Conservation (phyloP, 176 grass and related monocot species). For the Aegilops speltoides region DNA sequence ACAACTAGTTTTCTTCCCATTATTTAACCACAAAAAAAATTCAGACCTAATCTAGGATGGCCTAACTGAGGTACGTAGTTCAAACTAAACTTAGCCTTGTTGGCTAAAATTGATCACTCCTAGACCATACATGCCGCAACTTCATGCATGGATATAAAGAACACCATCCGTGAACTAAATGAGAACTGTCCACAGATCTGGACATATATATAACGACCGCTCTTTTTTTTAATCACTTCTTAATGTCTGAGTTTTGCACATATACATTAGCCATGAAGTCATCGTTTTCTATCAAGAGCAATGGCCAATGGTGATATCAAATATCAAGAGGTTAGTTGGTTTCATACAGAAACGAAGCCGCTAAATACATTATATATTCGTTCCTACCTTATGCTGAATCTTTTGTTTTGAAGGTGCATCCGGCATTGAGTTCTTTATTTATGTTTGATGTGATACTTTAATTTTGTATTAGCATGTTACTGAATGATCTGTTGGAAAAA, state of each 20-base stretch:
- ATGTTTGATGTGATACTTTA: not conserved
- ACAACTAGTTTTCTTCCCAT: not conserved
- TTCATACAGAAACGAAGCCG: not conserved
- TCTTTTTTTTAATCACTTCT: not conserved
- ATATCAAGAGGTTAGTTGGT: slow-evolving; percentile 58
- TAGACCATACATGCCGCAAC: not conserved
- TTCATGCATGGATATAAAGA: slow-evolving; percentile 1
- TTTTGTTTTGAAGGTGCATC: not conserved
- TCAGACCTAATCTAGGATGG: not conserved
- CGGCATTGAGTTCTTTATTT: not conserved
- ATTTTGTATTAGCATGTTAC: not conserved
- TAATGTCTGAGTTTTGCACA: not conserved
- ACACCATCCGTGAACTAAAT: not conserved
- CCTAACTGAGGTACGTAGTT: not conserved
- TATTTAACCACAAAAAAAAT: not conserved
- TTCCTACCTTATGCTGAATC: not conserved
- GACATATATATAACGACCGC: not conserved
- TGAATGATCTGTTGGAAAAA: not conserved
- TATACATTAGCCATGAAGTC: not conserved
- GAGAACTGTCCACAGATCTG: not conserved
- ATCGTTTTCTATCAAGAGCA: not conserved
- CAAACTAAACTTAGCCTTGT: not conserved
- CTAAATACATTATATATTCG: not conserved
- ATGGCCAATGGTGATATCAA: slow-evolving; percentile 35
- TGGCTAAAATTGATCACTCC: not conserved